phyloP scores from a whole-genome alignment of 108 stramenopile genomes.

The Epithemia pelagica region DNA sequence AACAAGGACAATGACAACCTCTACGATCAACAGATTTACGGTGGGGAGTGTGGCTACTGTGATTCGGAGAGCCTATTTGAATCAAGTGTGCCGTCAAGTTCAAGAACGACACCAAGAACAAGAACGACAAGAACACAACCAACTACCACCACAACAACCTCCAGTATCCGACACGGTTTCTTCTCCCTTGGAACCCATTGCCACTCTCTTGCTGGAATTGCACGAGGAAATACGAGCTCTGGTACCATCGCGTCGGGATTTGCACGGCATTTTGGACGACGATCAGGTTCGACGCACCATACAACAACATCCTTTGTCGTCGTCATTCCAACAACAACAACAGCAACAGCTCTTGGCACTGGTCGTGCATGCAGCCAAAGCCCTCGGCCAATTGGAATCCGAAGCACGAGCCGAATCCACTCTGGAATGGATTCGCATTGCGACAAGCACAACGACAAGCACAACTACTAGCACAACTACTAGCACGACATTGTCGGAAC shows the following conservation, averaged over 20 bases:
- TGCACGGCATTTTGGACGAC: constrained; percentile 43
- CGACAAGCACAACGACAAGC: not conserved
- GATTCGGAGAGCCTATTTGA: too few relatives aligned
- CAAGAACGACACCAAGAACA: not conserved
- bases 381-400: constrained; percentile 38
- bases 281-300: constrained; percentile 9
- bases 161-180: not conserved
- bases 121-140: not conserved
- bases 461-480: not conserved
- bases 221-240: constrained; percentile 34
- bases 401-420: constrained; percentile 39
- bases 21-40: too few relatives aligned
- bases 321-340: not conserved
- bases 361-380: constrained; percentile 26
- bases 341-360: constrained; percentile 2
- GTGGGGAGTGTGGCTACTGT: too few relatives aligned
- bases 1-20: too few relatives aligned
- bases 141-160: not conserved
- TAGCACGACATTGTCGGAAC: not conserved
- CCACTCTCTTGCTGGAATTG: constrained; percentile 29
- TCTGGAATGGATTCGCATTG: constrained; percentile 19
- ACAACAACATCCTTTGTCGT: too few relatives aligned
- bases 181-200: constrained; percentile 21
- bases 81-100: not conserved
- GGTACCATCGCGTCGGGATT: constrained; percentile 50